A percentile compares a stretch with the other conserved stretches of the same genome.
phyloP scores from a whole-genome alignment of 345 rosid species.

The Ceriops decandra region DNA sequence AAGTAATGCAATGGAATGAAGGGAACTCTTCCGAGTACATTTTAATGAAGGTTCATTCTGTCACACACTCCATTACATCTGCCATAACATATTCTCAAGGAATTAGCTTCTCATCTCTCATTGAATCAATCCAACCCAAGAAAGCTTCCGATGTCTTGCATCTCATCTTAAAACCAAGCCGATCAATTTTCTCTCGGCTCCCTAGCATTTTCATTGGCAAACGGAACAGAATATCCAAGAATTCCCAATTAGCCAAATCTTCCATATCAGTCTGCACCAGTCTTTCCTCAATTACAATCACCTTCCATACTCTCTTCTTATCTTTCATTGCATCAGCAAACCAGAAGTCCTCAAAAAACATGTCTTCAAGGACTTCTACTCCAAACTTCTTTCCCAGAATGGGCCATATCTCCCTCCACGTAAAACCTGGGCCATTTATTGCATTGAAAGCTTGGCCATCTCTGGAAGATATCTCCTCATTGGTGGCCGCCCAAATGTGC shows the following conservation, averaged over 20 bases:
- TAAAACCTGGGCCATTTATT: constrained; percentile 61
- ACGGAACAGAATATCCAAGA: constrained; percentile 70
- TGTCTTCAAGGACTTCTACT: constrained; percentile 33
- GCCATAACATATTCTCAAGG: constrained; percentile 25
- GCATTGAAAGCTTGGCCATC: constrained; percentile 69
- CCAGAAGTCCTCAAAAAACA: constrained; percentile 48
- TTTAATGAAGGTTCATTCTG: no score
- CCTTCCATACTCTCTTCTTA: constrained; percentile 56
- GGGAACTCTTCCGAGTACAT: no score
- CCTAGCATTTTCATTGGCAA: constrained; percentile 67
- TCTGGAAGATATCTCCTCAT: constrained; percentile 28
- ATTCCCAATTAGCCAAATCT: constrained; percentile 80
- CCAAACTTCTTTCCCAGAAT: constrained; percentile 55
- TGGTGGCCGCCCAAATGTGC: constrained; percentile 73
- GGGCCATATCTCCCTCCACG: constrained; percentile 87
- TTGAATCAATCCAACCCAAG: constrained; percentile 68
- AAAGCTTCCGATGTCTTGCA: constrained; percentile 57
- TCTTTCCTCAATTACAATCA: constrained; percentile 50
- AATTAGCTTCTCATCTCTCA: constrained; percentile 62
- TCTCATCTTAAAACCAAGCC: constrained; percentile 57
- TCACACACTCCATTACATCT: no score
- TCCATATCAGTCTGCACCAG: constrained; percentile 50
- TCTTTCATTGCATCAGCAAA: constrained; percentile 46
- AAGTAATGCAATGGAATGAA: no score
- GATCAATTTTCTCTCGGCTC: constrained; percentile 57